Percentiles rank a stretch among this genome's conserved stretches.
These are phyloP conservation scores for Irpex sp. DNA, from an alignment of 1,284 basidiomycete genomes.

Conservation along the genomic window DNA sequence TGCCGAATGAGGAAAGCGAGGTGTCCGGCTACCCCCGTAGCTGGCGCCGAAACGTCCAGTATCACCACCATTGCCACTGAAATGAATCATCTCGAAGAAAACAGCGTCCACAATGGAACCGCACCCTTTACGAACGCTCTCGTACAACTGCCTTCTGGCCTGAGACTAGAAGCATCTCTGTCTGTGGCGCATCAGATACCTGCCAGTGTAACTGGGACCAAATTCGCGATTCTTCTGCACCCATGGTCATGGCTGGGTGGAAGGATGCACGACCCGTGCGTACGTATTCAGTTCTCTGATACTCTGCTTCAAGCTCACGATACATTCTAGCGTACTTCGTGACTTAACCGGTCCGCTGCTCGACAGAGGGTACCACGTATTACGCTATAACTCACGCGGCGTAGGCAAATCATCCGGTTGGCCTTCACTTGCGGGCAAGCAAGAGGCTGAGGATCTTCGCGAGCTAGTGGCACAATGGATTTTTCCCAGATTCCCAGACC, in stretches of 20 bases:
- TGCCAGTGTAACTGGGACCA: conserved; percentile 16
- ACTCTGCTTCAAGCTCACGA: not conserved
- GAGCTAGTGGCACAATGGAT: conserved; percentile 54
- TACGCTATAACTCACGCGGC: conserved; percentile 74
- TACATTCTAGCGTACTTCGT: conserved; percentile 28
- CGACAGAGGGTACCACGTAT: conserved; percentile 47
- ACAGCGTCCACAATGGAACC: not conserved
- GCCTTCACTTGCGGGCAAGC: conserved; percentile 64
- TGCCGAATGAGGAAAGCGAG: not conserved
- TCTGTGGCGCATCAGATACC: conserved; percentile 7
- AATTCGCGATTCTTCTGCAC: conserved; percentile 64
- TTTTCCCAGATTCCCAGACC: conserved; percentile 37
- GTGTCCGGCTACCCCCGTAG: conserved; percentile 3
- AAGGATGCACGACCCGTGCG: conserved; percentile 69
- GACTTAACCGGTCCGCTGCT: conserved; percentile 33
- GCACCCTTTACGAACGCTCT: conserved; percentile 6
- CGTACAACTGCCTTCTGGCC: conserved; percentile 19
- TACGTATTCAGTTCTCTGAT: conserved; percentile 12
- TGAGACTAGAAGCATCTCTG: conserved; percentile 16
- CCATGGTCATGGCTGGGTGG: conserved; percentile 82
- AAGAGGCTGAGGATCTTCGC: conserved; percentile 64
- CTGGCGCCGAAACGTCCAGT: too few relatives aligned
- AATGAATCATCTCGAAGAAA: not conserved
- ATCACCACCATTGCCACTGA: too few relatives aligned
- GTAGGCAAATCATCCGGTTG: conserved; percentile 69